phyloP scores from a whole-genome alignment of 2,329 filamentous ascomycete genomes.

The Aureobasidium sp. region DNA sequence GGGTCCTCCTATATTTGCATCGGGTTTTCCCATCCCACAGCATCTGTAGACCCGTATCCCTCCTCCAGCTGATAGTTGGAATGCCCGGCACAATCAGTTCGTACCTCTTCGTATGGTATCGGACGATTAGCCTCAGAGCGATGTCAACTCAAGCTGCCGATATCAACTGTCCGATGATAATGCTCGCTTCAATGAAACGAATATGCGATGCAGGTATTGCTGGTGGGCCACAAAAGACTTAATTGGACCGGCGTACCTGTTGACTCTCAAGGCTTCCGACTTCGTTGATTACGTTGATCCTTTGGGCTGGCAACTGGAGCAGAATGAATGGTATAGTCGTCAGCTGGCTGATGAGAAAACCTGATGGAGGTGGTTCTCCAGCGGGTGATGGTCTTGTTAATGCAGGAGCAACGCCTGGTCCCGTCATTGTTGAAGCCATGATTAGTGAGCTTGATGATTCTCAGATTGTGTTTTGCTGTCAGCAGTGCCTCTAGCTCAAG shows the following conservation, averaged over 20 bases:
- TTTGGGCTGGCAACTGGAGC: neutral
- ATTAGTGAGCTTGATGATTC: neutral
- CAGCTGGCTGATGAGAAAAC: neutral
- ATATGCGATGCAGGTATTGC: neutral
- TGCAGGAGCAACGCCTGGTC: neutral
- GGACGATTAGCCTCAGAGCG: constrained; percentile 1
- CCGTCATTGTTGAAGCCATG: neutral
- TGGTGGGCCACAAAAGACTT: neutral
- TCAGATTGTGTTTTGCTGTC: neutral
- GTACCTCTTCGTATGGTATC: constrained; percentile 8
- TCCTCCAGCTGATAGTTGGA: no score
- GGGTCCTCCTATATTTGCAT: neutral
- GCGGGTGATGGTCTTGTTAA: neutral
- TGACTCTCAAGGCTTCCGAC: neutral
- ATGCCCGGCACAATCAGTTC: constrained; percentile 2
- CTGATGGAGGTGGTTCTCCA: neutral
- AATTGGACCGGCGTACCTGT: neutral
- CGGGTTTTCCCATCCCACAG: neutral
- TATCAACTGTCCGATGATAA: neutral
- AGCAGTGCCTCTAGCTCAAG: neutral
- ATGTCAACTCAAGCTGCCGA: constrained; percentile 8
- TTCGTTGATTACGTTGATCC: neutral
- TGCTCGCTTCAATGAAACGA: neutral
- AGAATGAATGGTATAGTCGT: neutral
- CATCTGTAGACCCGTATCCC: neutral